Percentiles rank a stretch among this genome's conserved stretches.
Conservation (phyloP, 306 rosid genomes). For the Cicer judaicum region DNA sequence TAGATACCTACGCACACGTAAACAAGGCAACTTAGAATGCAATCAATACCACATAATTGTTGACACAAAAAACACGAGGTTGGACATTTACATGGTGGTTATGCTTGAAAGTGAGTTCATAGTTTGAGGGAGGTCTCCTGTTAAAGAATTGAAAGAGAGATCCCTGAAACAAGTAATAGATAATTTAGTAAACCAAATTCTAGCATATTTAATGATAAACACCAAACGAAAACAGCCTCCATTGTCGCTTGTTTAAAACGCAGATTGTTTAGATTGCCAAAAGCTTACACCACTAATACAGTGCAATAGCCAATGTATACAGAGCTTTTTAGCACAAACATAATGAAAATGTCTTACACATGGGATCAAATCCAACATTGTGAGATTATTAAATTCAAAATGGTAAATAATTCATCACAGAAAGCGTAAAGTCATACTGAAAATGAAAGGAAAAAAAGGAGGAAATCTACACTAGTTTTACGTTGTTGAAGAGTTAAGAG, state of each 20-base stretch:
- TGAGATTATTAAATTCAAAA: constrained; percentile 21
- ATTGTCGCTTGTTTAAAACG: background rate
- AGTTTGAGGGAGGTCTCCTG: constrained; percentile 83
- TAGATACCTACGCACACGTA: constrained; percentile 62
- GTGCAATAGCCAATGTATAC: constrained; percentile 11
- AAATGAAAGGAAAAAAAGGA: background rate
- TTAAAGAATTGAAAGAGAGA: constrained; percentile 76
- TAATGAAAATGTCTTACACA: constrained; percentile 25
- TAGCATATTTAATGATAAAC: background rate
- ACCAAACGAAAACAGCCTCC: constrained; percentile 29
- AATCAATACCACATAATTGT: constrained; percentile 42
- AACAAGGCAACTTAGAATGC: constrained; percentile 42
- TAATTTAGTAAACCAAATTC: constrained; percentile 30
- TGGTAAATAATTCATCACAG: background rate
- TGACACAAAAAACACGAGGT: background rate
- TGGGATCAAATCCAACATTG: constrained; percentile 19
- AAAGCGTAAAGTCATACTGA: constrained; percentile 8
- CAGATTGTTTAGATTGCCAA: constrained; percentile 11
- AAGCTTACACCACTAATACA: constrained; percentile 23
- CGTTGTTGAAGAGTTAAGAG: constrained; percentile 40
- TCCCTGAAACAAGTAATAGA: constrained; percentile 72
- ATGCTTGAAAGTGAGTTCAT: constrained; percentile 80
- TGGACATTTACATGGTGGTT: constrained; percentile 62
- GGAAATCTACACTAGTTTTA: constrained; percentile 30
- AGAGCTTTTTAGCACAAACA: constrained; percentile 18